Conservation (phyloP, 179 eudicot species). For the Silene noctiflora region DNA sequence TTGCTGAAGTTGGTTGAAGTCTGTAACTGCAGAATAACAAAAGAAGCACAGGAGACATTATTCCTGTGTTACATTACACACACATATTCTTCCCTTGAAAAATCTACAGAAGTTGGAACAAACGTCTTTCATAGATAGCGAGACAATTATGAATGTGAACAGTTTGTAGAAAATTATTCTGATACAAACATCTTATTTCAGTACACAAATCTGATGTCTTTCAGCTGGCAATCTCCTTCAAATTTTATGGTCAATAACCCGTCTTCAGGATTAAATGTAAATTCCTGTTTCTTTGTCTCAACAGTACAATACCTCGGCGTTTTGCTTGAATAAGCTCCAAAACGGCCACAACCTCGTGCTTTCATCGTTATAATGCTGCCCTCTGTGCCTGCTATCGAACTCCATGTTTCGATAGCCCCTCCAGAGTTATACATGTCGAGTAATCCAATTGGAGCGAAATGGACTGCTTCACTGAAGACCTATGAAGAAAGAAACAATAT, state of each 20-base stretch:
- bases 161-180: neutral
- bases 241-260: conserved; percentile 44
- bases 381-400: conserved; percentile 12
- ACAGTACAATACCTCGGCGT: conserved; percentile 46
- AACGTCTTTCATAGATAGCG: neutral
- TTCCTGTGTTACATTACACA: neutral
- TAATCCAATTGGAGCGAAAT: conserved; percentile 64
- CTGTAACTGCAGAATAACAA: conserved; percentile 2
- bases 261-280: conserved; percentile 25
- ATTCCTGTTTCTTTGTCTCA: conserved; percentile 32
- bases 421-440: conserved; percentile 74
- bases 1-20: neutral
- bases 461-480: conserved; percentile 36
- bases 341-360: conserved; percentile 58
- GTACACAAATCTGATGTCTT: conserved; percentile 31
- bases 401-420: conserved; percentile 53
- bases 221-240: conserved; percentile 35
- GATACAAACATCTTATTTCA: neutral
- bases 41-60: neutral
- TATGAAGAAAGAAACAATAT: neutral
- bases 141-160: neutral
- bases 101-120: too few species aligned
- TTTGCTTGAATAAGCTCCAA: conserved; percentile 59
- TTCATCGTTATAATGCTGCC: conserved; percentile 33
- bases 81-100: neutral